These are phyloP conservation scores for Kwoniella mangroviensis DNA, from an alignment of 768 basidiomycete species.

Conservation along the genomic window DNA sequence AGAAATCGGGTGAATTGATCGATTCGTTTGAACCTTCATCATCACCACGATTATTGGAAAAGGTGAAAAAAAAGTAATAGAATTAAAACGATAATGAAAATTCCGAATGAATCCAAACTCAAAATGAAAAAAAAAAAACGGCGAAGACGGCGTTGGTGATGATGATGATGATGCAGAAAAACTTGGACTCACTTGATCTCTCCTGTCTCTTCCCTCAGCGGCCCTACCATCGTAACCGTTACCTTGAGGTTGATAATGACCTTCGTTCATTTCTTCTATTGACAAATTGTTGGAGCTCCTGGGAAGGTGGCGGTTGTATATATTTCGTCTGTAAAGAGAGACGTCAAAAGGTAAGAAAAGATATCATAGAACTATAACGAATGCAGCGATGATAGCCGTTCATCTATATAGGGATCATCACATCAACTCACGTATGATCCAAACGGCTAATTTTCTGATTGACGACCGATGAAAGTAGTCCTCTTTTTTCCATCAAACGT, in stretches of 20 bases:
- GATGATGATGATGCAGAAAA: no score
- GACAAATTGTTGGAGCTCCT: neutral
- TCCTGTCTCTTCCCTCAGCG: constrained; percentile 19
- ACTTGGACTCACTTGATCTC: constrained; percentile 28
- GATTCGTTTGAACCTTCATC: neutral
- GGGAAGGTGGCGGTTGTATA: neutral
- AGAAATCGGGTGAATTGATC: no score
- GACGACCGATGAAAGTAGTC: neutral
- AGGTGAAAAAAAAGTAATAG: neutral
- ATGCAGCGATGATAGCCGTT: no score
- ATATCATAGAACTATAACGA: no score
- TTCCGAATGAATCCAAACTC: neutral
- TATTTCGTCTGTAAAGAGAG: neutral
- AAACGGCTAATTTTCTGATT: neutral
- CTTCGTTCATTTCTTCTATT: constrained; percentile 24
- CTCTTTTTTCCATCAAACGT: neutral
- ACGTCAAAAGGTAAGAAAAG: neutral
- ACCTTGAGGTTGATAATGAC: constrained; percentile 25
- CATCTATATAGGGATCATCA: neutral
- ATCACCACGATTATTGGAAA: neutral
- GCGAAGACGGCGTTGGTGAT: constrained; percentile 5
- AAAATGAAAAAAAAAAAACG: neutral
- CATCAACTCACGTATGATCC: neutral
- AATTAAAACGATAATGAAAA: neutral
- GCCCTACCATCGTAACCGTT: constrained; percentile 18